Evolutionary conservation across 306 rosid genomes (phyloP).

Genomic region (Trifolium fragiferum): DNA sequence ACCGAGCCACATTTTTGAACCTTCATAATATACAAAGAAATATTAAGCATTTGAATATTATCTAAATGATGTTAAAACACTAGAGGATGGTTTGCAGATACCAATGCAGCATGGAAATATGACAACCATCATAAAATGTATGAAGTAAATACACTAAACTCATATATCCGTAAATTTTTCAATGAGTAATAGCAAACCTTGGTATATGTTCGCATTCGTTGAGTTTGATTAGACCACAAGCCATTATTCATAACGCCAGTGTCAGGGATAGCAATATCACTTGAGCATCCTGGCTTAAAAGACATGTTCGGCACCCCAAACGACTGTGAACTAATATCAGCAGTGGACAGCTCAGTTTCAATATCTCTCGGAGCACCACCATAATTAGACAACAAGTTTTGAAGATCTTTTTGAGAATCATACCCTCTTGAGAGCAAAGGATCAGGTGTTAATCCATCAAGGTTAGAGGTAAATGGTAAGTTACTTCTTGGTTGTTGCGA

Average conservation of each 20-base stretch:
- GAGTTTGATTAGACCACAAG: conserved; percentile 83
- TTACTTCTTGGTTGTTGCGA: conserved; percentile 70
- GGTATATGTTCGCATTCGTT: conserved; percentile 88
- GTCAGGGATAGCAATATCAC: conserved; percentile 75
- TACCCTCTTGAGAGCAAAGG: conserved; percentile 84
- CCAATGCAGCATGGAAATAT: background rate
- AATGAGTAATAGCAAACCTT: conserved; percentile 61
- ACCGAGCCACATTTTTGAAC: conserved; percentile 99
- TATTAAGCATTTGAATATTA: conserved; percentile 29
- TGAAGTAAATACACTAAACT: background rate
- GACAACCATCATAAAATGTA: background rate
- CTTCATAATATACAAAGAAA: conserved; percentile 48
- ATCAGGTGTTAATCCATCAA: conserved; percentile 85
- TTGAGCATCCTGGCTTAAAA: conserved; percentile 85
- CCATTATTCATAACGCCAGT: conserved; percentile 77
- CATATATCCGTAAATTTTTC: conserved; percentile 4
- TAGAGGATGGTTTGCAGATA: no score
- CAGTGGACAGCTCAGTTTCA: conserved; percentile 87
- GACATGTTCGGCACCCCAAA: conserved; percentile 87
- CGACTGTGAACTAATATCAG: conserved; percentile 81
- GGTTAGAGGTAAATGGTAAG: conserved; percentile 65
- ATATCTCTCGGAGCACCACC: conserved; percentile 85
- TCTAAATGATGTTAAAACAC: background rate
- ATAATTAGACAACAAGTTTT: conserved; percentile 85
- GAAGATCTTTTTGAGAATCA: conserved; percentile 93